Base-by-base conservation (phyloP, 768 basidiomycete genomes). In the Russula brevipes region DNA sequence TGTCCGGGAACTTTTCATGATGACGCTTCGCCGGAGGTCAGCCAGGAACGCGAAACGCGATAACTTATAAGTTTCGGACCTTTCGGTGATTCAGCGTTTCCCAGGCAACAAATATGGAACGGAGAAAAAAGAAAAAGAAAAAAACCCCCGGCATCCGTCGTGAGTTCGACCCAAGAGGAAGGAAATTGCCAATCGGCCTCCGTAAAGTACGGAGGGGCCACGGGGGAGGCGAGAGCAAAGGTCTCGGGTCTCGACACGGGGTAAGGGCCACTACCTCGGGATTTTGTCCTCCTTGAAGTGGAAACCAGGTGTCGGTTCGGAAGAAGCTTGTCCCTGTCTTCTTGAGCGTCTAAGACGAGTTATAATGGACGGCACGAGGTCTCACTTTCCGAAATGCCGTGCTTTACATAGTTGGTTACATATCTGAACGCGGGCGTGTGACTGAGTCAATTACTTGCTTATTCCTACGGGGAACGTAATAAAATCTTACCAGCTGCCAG, bases 341-440 rank as follows among this genome's bases (percentile, higher is more conserved):
- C 61, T 39, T 19, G 36, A 44, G 50, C 35, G 42, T 8, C 42
- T 16, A 30, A 33, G 19, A 11, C 35, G 30, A 38, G 17, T 42
- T 24, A 1, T 17, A 24, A 56, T 19, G 17, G 19, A 46, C 59
- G 31, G 42, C 41, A 33, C 38, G 35, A 2, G 11, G 51, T 53
- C 17, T 17, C 33, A n/a, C 41, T 52, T n/a, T 41, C 50, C 41
- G 14, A 45, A 14, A 60, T 45, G 19, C 51, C 42, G 51, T 36
- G 9, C 24, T 24, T 57, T 46, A 46, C 57, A 49, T 30, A 55
- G n/a, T 2, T 61, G 19, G 36, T 57, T 46, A 46, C 57, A 49
- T 30, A 55, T 17, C 3, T 61, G 19, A 44, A 35, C 9, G 19
- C 12, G 39, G 10, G 16, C 30, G 5, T 14, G 50, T 51, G 10